Evolutionary conservation across 345 rosid genomes (phyloP).

Genomic region (Citrus sinensis): DVS_A1.0 CM039166.1:12069501-12070000

Average conservation of each 20-base stretch:
- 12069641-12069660: slow-evolving; percentile 29
- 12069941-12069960: too few relatives aligned
- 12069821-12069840: neutral
- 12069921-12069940: too few relatives aligned
- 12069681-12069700: slow-evolving; percentile 30
- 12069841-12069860: neutral
- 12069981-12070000: too few relatives aligned
- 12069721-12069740: neutral
- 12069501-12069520: neutral
- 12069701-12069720: slow-evolving; percentile 4
- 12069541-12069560: neutral
- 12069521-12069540: slow-evolving; percentile 1
- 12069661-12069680: slow-evolving; percentile 7
- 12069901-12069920: too few relatives aligned
- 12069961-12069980: too few relatives aligned
- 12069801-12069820: slow-evolving; percentile 6
- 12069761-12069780: slow-evolving; percentile 2
- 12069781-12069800: slow-evolving; percentile 12
- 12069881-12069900: too few relatives aligned
- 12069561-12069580: neutral
- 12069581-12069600: neutral
- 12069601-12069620: slow-evolving; percentile 34
- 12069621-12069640: slow-evolving; percentile 6
- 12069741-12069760: neutral
- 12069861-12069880: too few relatives aligned